Evolutionary conservation across 2,329 filamentous ascomycete genomes (phyloP).

Genomic region (Cladosporium austrohemisphaericum): DNA sequence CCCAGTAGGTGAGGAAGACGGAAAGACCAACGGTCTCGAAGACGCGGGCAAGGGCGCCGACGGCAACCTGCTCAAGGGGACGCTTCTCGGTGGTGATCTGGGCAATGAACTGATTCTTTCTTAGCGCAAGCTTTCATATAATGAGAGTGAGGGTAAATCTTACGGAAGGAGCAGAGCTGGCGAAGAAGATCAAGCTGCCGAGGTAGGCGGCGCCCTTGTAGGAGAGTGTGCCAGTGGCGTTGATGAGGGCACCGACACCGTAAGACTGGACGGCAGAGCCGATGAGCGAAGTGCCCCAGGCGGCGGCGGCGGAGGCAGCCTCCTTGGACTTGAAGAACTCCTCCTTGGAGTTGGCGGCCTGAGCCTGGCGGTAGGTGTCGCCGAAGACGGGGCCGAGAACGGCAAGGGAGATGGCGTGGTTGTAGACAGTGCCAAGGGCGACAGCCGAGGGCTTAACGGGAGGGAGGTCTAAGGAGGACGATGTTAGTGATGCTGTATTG

Average conservation of each 20-base stretch:
- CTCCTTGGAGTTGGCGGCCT: conserved; percentile 88
- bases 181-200: conserved; percentile 85
- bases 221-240: conserved; percentile 88
- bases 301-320: conserved; percentile 77
- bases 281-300: conserved; percentile 85
- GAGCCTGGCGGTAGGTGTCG: conserved; percentile 88
- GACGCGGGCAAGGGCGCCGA: conserved; percentile 77
- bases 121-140: conserved; percentile 23
- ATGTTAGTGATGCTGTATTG: conserved; percentile 2
- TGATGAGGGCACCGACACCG: conserved; percentile 52
- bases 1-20: conserved; percentile 95
- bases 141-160: conserved; percentile 37
- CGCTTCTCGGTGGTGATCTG: conserved; percentile 90
- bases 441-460: conserved; percentile 97
- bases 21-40: conserved; percentile 91
- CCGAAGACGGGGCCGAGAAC: conserved; percentile 88
- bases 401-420: conserved; percentile 83
- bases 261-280: conserved; percentile 68
- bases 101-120: conserved; percentile 64
- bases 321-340: conserved; percentile 95
- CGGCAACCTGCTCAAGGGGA: conserved; percentile 81
- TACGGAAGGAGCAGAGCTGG: conserved; percentile 82
- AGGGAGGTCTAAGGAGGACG: conserved; percentile 55
- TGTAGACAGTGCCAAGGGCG: conserved; percentile 92
- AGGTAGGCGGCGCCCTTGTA: conserved; percentile 98